phyloP scores from a whole-genome alignment of 2,329 filamentous ascomycete genomes.

The Sporothrix protearum region DNA sequence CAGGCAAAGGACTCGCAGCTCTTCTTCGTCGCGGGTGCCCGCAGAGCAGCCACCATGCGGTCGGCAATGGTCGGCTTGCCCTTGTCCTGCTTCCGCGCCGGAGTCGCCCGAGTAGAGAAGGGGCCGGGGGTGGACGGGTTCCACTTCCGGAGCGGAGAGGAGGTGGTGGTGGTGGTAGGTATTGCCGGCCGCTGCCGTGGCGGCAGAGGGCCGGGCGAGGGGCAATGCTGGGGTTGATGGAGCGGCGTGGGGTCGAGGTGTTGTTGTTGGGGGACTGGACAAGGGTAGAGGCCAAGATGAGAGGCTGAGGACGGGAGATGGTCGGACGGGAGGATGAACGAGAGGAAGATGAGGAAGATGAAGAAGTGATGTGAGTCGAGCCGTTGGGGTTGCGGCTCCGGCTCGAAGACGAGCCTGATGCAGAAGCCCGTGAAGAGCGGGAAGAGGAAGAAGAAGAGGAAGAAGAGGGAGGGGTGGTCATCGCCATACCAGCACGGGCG shows the following conservation, averaged over 20 bases:
- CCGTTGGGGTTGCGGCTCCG: not conserved
- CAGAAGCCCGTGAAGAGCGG: not conserved
- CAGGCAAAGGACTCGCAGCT: constrained; percentile 24
- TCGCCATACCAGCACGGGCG: not conserved
- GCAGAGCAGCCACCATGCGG: constrained; percentile 1
- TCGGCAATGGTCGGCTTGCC: not conserved
- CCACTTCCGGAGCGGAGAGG: not conserved
- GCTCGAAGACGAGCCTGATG: not conserved
- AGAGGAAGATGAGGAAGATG: not conserved
- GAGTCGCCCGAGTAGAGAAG: no score
- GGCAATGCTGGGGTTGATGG: not conserved
- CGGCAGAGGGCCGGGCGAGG: not conserved
- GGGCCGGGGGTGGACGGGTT: not conserved
- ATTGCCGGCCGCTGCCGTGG: no score
- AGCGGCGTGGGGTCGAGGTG: not conserved
- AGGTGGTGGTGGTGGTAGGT: not conserved
- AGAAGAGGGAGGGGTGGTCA: not conserved
- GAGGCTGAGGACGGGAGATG: not conserved
- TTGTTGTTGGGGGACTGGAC: not conserved
- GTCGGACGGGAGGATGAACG: not conserved
- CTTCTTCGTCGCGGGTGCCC: not conserved
- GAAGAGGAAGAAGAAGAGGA: not conserved
- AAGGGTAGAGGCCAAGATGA: not conserved
- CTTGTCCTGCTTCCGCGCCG: not conserved
- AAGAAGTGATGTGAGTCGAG: not conserved